phyloP scores from a whole-genome alignment of 352 stramenopile genomes.

The Pythium guiyangense region DNA sequence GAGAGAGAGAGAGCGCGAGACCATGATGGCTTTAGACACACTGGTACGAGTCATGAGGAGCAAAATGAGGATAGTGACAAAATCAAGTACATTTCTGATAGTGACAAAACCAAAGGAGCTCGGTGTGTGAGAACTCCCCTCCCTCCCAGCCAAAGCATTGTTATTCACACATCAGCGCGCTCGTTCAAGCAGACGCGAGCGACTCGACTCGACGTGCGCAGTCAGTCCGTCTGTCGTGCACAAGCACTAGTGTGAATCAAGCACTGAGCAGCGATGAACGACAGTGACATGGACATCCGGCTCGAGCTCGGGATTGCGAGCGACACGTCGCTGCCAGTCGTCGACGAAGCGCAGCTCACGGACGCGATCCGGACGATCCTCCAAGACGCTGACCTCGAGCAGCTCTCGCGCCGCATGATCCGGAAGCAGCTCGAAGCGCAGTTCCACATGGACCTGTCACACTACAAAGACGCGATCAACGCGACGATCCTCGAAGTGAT shows the following conservation, averaged over 20 bases:
- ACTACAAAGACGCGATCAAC: conserved; percentile 85
- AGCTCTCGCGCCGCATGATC: conserved; percentile 84
- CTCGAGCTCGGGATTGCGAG: conserved; percentile 51
- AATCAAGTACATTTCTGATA: neutral
- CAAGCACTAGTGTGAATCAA: too few relatives aligned
- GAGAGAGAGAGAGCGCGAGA: too few relatives aligned
- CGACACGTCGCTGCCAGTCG: conserved; percentile 28
- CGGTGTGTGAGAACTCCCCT: neutral
- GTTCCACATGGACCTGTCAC: conserved; percentile 72
- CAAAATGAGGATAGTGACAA: too few relatives aligned
- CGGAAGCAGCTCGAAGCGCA: conserved; percentile 80
- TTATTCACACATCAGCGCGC: too few relatives aligned
- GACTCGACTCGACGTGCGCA: neutral
- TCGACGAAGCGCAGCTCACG: conserved; percentile 59
- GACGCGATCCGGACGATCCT: conserved; percentile 77
- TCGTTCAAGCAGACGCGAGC: too few relatives aligned
- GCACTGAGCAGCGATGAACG: conserved; percentile 29
- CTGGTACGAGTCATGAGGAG: too few relatives aligned
- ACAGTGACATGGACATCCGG: conserved; percentile 43
- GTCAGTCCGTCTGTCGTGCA: too few relatives aligned
- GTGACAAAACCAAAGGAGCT: neutral
- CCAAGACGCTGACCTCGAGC: conserved; percentile 74
- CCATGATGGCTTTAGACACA: too few relatives aligned
- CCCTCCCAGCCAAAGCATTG: too few relatives aligned
- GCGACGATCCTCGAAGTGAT: conserved; percentile 76